Evolutionary conservation across 352 stramenopile species (phyloP), one percentile per base, ranked within the genome.

Genomic region (Phytophthora kernoviae): DNA sequence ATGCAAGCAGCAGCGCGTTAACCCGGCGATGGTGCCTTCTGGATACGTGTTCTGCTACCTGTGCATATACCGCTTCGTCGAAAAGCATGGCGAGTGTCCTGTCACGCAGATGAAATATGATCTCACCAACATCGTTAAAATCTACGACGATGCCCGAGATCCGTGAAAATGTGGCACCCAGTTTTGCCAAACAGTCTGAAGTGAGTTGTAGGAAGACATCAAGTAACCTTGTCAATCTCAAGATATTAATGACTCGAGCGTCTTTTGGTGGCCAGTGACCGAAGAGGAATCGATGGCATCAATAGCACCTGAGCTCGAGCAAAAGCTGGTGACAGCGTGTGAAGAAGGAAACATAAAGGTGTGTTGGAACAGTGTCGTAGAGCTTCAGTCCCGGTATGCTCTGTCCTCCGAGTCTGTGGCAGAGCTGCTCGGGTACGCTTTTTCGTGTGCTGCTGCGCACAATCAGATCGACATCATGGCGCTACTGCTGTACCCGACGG

Each of bases 11-110:
- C 59, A 62, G 18, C 83, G 87, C 22, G 81, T 88, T 20, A 96
- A 94, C 56, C 84, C 87, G 0, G 84, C 84, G 17, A 90, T 88
- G 63, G 71, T 70, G 15, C 61, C 79, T 33, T 91, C 87, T 2
- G 87, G 87, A 14, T 91, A 83, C 42, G 87, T 96, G 26, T 94
- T 92, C 66, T 96, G 87, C 68, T 96, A 94, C 43, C 75, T 73
- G 30, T 96, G 87, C 62, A 70, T 96, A 32, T 91, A 91, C 60
- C 66, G 67, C 8, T 82, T 94, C 47, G 71, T 94, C 7, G 78
- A 90, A 36, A 67, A 84, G 54, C 70, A 89, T 33, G 79, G 82
- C 32, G 65, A 81, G 56, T 96, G 87, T 34, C 87, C 87, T 3
- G 71, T 94, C 62, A 96, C 87, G 18, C 79, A 88, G 54, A 85